Evolutionary conservation across 1,284 basidiomycete species (phyloP).

Genomic region (Malassezia psittaci): DNA sequence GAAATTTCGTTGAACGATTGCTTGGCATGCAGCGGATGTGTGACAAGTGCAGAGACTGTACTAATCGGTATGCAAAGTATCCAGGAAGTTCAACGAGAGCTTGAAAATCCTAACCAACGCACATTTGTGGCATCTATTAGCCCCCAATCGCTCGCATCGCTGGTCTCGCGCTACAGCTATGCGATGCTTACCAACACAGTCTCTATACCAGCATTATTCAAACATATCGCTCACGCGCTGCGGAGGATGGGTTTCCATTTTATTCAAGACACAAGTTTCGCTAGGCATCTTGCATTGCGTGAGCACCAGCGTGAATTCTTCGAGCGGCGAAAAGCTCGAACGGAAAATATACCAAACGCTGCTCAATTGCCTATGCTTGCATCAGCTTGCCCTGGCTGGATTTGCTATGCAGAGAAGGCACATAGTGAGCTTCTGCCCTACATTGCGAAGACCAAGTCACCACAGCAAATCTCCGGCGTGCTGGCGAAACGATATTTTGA

Average conservation of each 20-base stretch:
- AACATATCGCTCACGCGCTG: constrained; percentile 51
- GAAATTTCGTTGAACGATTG: constrained; percentile 94
- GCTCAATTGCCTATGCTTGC: constrained; percentile 72
- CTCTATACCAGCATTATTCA: constrained; percentile 34
- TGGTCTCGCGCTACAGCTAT: constrained; percentile 37
- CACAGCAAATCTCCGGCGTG: constrained; percentile 86
- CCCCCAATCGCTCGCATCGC: constrained; percentile 81
- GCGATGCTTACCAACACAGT: constrained; percentile 7
- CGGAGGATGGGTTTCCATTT: constrained; percentile 58
- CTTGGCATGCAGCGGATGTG: constrained; percentile 87
- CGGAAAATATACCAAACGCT: constrained; percentile 7
- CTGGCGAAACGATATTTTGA: constrained; percentile 77
- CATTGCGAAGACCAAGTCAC: constrained; percentile 75
- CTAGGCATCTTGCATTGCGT: constrained; percentile 70
- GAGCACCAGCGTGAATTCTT: constrained; percentile 74
- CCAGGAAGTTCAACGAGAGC: constrained; percentile 63
- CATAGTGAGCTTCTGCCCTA: constrained; percentile 82
- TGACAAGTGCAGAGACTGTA: constrained; percentile 93
- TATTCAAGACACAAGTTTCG: constrained; percentile 89
- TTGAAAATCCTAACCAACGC: constrained; percentile 14
- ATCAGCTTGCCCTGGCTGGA: constrained; percentile 95
- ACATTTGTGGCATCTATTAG: constrained; percentile 51
- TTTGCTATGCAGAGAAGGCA: constrained; percentile 97
- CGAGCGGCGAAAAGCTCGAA: constrained; percentile 21
- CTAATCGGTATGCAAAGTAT: constrained; percentile 95